Evolutionary conservation across 331 rosid genomes (phyloP), one percentile per base, ranked within the genome.

Genomic region (Quercus tomentella): DNA sequence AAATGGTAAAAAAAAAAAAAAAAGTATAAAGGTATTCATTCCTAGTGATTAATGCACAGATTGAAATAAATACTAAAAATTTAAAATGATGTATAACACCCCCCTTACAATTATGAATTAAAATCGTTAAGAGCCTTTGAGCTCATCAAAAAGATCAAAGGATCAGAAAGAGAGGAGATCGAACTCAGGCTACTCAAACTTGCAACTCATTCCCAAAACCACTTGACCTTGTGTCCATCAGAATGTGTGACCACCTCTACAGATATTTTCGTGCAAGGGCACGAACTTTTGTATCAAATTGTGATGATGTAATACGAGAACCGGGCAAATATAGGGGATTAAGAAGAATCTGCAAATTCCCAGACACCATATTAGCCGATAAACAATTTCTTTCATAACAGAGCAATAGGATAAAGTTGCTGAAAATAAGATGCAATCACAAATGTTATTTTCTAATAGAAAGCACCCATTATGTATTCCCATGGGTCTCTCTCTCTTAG

Each of bases 251-350:
- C 55, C 63, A 75, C 55, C 71, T 76, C 90, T 88, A 94, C 80
- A 94, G 82, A 86, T 92, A 89, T 80, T 94, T 94, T 56, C 97
- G 82, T 52, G 98, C 98, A 28, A 94, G 97, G 22, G 97, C 97
- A 14, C 98, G 95, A 20, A 94, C 98, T 81, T 94, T 94, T 17
- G 98, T 94, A 78, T 94, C 97, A 70, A 94, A 94, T 83, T 92
- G 98, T 17, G 98, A 92, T 31, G 98, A 94, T 1, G 97, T 65
- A 75, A 94, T 84, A 82, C 97, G 94, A 15, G 98, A 92, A 80
- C 98, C 98, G 74, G 98, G 97, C 80, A 94, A 76, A 85, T 94
- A 92, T 54, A 91, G 85, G 56, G 98, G 97, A 87, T 92, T 94
- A 25, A 92, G 98, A 54, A 94, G 94, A 69, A 84, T 90, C 97